Base-by-base conservation (phyloP, 2,329 filamentous ascomycete genomes). In the Fusarium begoniae region DNA sequence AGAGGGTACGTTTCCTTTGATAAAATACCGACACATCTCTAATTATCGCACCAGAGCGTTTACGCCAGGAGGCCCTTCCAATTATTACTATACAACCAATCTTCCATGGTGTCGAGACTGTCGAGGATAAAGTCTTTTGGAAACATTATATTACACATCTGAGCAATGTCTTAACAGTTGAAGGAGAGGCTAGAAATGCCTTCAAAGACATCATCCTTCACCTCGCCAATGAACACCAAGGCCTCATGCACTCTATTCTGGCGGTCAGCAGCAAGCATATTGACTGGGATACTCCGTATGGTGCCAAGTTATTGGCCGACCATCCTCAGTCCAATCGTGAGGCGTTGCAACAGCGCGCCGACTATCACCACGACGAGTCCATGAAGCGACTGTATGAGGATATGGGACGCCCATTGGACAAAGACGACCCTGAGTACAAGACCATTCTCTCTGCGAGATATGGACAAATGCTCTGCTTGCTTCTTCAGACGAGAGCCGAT, bases 181-280 rank as follows among this genome's bases (percentile, higher is more conserved):
- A 96, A 78, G 92, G 92, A 56, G 93, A 95, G 79, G 88, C 92
- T 69, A 91, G 91, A 68, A 97, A 97, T 75, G 94, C 94, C 4
- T 97, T 97, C 84, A 94, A 94, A 79, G 92, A 94, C 73, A 92
- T 96, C 74, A 85, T 98, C 41, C 86, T 97, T 6, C 93, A 94
- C 4, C 93, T 97, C 84, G 94, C 95, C 6, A 90, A 93, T 47
- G 87, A 91, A 69, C 92, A 97, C 79, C 88, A 91, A 70, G 94
- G 94, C 18, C 85, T 98, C 59, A 97, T 98, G 94, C 95, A 98
- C 81, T 96, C 94, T 17, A 90, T 98, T 56, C 87, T 98, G 60
- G 94, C 93, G 50, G 87, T 98, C 14, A 93, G 94, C 43, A 93
- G 93, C 75, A 94, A 91, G 69, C 94, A 97, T 77, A 88, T 92